A percentile compares a stretch with the other conserved stretches of the same genome.
These are phyloP conservation scores for Tuber indicum DNA, from an alignment of 495 filamentous ascomycete genomes.

Conservation along the genomic window DNA sequence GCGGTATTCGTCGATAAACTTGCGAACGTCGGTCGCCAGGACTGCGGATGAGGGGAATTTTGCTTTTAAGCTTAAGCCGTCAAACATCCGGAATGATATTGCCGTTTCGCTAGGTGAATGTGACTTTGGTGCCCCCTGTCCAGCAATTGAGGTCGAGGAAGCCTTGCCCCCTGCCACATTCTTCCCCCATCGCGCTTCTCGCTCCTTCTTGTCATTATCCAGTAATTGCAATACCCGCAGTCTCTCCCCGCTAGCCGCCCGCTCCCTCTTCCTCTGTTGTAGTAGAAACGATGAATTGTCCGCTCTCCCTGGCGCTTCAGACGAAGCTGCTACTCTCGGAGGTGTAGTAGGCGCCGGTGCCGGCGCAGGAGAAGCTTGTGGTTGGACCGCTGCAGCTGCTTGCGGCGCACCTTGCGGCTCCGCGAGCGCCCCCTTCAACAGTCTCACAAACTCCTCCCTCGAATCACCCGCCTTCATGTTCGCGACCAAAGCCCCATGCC, in stretches of 20 bases:
- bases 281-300: slow-evolving; percentile 46
- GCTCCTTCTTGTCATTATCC: slow-evolving; percentile 61
- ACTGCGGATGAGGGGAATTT: slow-evolving; percentile 61
- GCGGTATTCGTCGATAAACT: slow-evolving; percentile 60
- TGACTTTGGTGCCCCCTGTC: slow-evolving; percentile 23
- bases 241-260: slow-evolving; percentile 55
- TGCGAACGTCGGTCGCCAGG: slow-evolving; percentile 61
- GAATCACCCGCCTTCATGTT: slow-evolving; percentile 39
- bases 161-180: neutral
- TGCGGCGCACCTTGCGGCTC: slow-evolving; percentile 22
- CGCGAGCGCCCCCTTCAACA: slow-evolving; percentile 24
- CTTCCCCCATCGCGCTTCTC: slow-evolving; percentile 51
- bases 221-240: slow-evolving; percentile 56
- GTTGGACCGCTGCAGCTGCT: slow-evolving; percentile 13
- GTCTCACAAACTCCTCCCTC: slow-evolving; percentile 32
- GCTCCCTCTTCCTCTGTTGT: slow-evolving; percentile 48
- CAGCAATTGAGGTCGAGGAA: neutral
- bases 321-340: slow-evolving; percentile 10
- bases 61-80: slow-evolving; percentile 68
- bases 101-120: slow-evolving; percentile 47
- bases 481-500: slow-evolving; percentile 40
- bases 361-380: neutral
- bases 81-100: slow-evolving; percentile 76
- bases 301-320: slow-evolving; percentile 12
- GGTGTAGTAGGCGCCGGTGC: neutral